Evolutionary conservation across 1,284 basidiomycete genomes (phyloP).

Genomic region (Melampsora americana): DNA sequence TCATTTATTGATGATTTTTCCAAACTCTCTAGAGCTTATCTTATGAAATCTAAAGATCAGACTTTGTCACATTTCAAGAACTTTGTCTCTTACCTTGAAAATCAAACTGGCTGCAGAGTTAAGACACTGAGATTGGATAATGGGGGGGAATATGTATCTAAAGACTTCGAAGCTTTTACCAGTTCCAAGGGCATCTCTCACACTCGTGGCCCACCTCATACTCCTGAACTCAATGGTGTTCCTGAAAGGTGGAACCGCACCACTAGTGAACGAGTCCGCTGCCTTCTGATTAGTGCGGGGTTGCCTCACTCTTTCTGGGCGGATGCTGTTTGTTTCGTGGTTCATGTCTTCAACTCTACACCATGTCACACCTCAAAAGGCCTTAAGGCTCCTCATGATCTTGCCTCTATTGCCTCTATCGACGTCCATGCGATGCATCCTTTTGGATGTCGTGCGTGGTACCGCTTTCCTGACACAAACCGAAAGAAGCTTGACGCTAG

Average conservation of each 20-base stretch:
- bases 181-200: constrained; percentile 26
- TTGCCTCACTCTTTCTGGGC: not conserved
- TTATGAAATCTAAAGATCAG: not conserved
- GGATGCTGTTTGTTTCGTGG: not conserved
- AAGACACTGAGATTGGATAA: constrained; percentile 39
- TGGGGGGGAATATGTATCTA: constrained; percentile 42
- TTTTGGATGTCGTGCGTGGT: constrained; percentile 17
- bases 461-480: not conserved
- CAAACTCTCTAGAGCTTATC: not conserved
- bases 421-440: not conserved
- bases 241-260: constrained; percentile 2
- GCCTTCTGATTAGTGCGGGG: not conserved
- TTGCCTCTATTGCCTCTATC: no score
- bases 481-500: not conserved
- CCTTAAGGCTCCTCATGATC: not conserved
- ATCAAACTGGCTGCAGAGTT: constrained; percentile 22
- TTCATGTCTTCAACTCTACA: not conserved
- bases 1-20: not conserved
- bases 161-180: constrained; percentile 9
- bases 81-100: constrained; percentile 8
- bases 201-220: constrained; percentile 27
- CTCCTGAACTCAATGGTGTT: constrained; percentile 40
- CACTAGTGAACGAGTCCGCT: not conserved
- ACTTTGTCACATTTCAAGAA: not conserved
- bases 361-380: not conserved